These are phyloP conservation scores for Tuber borchii DNA, from an alignment of 495 filamentous ascomycete species.

Conservation along the genomic window DNA sequence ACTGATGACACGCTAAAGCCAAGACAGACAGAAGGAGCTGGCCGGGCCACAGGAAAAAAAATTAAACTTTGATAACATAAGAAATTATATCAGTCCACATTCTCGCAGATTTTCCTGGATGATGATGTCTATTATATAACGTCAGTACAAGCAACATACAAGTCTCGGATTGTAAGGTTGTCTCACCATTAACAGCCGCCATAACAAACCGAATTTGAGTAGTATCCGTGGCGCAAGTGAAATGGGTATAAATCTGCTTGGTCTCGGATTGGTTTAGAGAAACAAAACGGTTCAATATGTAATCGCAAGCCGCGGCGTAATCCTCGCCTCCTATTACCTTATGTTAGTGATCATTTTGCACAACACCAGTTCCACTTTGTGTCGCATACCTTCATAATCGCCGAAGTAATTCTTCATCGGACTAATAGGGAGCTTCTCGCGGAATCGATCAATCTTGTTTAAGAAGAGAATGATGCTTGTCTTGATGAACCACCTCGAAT, in stretches of 20 bases:
- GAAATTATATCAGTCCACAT: slow-evolving; percentile 85
- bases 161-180: slow-evolving; percentile 15
- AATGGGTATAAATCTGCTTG: slow-evolving; percentile 99
- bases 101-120: slow-evolving; percentile 99
- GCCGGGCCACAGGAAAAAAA: slow-evolving; percentile 24
- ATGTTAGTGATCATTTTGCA: slow-evolving; percentile 37
- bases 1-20: slow-evolving; percentile 27
- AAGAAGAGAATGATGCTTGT: slow-evolving; percentile 98
- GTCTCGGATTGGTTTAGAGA: slow-evolving; percentile 96
- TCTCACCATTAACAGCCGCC: slow-evolving; percentile 92
- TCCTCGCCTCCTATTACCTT: slow-evolving; percentile 63
- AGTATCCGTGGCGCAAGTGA: slow-evolving; percentile 97
- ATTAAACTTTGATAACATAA: slow-evolving; percentile 28
- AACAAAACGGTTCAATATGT: slow-evolving; percentile 94
- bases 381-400: slow-evolving; percentile 70
- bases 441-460: slow-evolving; percentile 99
- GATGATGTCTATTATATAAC: slow-evolving; percentile 71
- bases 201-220: slow-evolving; percentile 99
- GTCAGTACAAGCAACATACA: slow-evolving; percentile 12
- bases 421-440: slow-evolving; percentile 98
- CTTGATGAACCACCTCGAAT: slow-evolving; percentile 98
- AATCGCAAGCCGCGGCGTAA: slow-evolving; percentile 88
- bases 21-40: slow-evolving; percentile 26
- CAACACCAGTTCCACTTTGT: slow-evolving; percentile 12
- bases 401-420: slow-evolving; percentile 99